Percentiles rank a stretch among this genome's conserved stretches.
Conservation (phyloP, 2,329 filamentous ascomycete species). For the Trichocomaceae sp. region DNA sequence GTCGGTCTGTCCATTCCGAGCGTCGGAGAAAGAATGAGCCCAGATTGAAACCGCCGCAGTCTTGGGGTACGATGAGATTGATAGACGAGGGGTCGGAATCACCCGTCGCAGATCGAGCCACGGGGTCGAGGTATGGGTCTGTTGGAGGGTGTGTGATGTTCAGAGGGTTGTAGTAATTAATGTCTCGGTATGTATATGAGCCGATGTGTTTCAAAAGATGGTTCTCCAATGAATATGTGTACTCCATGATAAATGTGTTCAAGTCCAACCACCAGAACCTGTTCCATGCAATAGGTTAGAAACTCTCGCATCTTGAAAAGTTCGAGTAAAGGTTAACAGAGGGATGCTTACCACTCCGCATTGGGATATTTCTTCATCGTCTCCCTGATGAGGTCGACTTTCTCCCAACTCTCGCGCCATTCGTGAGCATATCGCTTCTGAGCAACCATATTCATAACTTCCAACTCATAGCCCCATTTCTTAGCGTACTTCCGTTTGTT, state of each 20-base stretch:
- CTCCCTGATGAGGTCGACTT: slow-evolving; percentile 86
- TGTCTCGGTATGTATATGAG: slow-evolving; percentile 78
- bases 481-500: slow-evolving; percentile 88
- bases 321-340: no score
- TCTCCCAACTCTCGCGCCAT: slow-evolving; percentile 99
- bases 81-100: slow-evolving; percentile 73
- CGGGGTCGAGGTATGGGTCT: slow-evolving; percentile 67
- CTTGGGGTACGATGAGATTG: slow-evolving; percentile 82
- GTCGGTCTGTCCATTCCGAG: slow-evolving; percentile 79
- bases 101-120: slow-evolving; percentile 64
- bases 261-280: slow-evolving; percentile 99
- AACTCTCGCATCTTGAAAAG: no score
- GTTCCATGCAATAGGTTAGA: no score
- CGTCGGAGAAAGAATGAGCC: slow-evolving; percentile 89
- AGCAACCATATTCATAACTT: slow-evolving; percentile 97
- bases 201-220: slow-evolving; percentile 82
- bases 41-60: slow-evolving; percentile 92
- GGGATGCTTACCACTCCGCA: slow-evolving; percentile 73
- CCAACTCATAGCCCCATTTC: slow-evolving; percentile 89
- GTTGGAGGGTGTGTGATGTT: slow-evolving; percentile 82
- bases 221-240: slow-evolving; percentile 76
- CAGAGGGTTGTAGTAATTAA: slow-evolving; percentile 91
- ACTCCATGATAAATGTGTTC: slow-evolving; percentile 98
- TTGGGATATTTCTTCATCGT: slow-evolving; percentile 89
- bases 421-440: slow-evolving; percentile 98